Evolutionary conservation across 352 stramenopile species (phyloP), one percentile per base, ranked within the genome.

Genomic region (Nothophytophthora sp.): DNA sequence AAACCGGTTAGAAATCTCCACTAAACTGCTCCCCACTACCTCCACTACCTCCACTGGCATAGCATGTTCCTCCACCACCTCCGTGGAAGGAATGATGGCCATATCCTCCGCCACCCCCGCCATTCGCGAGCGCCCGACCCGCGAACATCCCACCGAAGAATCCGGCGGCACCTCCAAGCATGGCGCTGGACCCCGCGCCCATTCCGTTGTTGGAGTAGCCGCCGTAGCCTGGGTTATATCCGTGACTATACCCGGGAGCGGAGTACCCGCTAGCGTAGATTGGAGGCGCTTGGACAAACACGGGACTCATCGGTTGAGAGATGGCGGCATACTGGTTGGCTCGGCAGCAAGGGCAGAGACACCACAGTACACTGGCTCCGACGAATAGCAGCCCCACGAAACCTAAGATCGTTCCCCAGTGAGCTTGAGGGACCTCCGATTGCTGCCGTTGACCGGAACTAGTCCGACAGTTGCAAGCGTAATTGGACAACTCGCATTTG

Each of bases 1-100:
- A 7, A 39, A 20, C 34, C 34, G 3, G 24, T 27, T 59, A 70
- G 28, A 71, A 71, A 15, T 71, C 62, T 5, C 62, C 62, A 12
- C 62, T 57, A n/a, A 64, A 71, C 25, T 67, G 56, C 18, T 65
- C 56, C 15, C 50, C 61, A n/a, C n/a, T n/a, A n/a, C n/a, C n/a
- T n/a, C n/a, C n/a, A n/a, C n/a, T n/a, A n/a, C n/a, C n/a, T n/a
- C n/a, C n/a, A n/a, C n/a, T n/a, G n/a, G n/a, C n/a, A n/a, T n/a
- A n/a, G n/a, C n/a, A n/a, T n/a, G n/a, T n/a, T 24, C 54, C 53
- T 47, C 50, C 61, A 22, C 52, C 52, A 20, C 48, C 34, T 30
- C 36, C 35, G 10, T 35, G 58, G 27, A 27, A 40, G 25, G 45
- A 28, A 36, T 38, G 28, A 23, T 28, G 25, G 5, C 51, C 10